Conservation (phyloP, 345 rosid species). For the Citrus hindsii region DNA sequence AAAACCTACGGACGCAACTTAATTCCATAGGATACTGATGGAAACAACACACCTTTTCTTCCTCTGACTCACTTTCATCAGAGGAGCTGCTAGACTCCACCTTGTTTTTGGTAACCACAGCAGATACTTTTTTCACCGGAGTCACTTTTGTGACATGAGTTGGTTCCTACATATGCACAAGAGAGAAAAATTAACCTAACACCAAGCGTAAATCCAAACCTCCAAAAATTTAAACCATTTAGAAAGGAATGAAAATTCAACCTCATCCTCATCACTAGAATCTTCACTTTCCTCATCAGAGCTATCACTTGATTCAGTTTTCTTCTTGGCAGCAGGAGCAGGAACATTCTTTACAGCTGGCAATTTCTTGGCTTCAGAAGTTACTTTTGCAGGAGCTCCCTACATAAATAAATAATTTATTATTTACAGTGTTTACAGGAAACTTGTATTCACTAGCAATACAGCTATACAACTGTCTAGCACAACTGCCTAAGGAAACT, state of each 20-base stretch:
- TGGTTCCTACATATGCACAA: constrained; percentile 2
- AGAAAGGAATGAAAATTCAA: not conserved
- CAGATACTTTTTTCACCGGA: constrained; percentile 11
- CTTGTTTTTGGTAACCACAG: constrained; percentile 12
- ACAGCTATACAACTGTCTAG: not conserved
- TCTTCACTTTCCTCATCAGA: constrained; percentile 31
- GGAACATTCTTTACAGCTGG: constrained; percentile 9
- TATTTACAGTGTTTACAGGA: not conserved
- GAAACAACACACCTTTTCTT: constrained; percentile 11
- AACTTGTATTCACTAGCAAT: not conserved
- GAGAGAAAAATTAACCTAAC: not conserved
- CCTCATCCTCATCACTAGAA: constrained; percentile 14
- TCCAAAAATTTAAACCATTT: not conserved
- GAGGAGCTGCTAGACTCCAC: constrained; percentile 21
- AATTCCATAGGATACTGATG: not conserved
- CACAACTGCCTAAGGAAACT: not conserved
- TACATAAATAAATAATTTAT: not conserved
- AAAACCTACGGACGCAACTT: not conserved
- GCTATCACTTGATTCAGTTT: constrained; percentile 27
- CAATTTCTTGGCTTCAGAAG: constrained; percentile 12
- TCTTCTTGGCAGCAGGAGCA: constrained; percentile 15
- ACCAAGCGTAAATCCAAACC: not conserved
- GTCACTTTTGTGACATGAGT: constrained; percentile 7
- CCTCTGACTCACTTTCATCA: constrained; percentile 34
- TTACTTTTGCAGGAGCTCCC: not conserved